Conservation (phyloP, 331 rosid species). For the Dryas integrifolia region DNA sequence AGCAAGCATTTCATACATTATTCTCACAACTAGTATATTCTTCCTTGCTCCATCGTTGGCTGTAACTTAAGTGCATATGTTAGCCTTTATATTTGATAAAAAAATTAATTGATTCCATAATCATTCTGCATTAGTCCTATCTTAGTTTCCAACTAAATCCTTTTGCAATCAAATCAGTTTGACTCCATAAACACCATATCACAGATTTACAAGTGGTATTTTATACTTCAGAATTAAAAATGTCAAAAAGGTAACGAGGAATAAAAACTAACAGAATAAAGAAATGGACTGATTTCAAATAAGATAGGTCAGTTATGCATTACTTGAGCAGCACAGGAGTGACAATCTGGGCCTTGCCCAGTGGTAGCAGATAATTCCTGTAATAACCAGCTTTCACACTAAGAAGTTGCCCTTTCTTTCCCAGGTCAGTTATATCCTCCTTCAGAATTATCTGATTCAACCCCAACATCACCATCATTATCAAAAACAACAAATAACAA, state of each 20-base stretch:
- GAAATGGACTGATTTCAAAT: not conserved
- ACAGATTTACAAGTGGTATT: not conserved
- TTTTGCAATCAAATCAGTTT: not conserved
- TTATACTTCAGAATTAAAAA: not conserved
- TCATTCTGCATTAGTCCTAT: not conserved
- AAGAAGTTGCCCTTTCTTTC: conserved; percentile 72
- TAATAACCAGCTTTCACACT: conserved; percentile 72
- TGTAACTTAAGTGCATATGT: not conserved
- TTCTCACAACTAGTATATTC: not conserved
- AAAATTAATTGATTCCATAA: not conserved
- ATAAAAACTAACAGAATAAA: not conserved
- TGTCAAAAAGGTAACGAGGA: not conserved
- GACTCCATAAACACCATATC: not conserved
- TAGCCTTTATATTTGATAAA: not conserved
- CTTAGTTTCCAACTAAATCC: not conserved
- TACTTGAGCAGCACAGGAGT: conserved; percentile 82
- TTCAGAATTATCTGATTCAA: conserved; percentile 68
- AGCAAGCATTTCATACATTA: not conserved
- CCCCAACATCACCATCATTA: conserved; percentile 13
- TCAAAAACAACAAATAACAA: not conserved
- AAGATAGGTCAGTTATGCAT: conserved; percentile 28
- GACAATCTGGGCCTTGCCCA: conserved; percentile 77
- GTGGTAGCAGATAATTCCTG: conserved; percentile 73
- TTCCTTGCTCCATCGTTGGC: not conserved
- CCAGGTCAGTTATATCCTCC: conserved; percentile 68